phyloP scores from a whole-genome alignment of 176 grass and related monocot species.

The Aegilops sharonensis region DNA sequence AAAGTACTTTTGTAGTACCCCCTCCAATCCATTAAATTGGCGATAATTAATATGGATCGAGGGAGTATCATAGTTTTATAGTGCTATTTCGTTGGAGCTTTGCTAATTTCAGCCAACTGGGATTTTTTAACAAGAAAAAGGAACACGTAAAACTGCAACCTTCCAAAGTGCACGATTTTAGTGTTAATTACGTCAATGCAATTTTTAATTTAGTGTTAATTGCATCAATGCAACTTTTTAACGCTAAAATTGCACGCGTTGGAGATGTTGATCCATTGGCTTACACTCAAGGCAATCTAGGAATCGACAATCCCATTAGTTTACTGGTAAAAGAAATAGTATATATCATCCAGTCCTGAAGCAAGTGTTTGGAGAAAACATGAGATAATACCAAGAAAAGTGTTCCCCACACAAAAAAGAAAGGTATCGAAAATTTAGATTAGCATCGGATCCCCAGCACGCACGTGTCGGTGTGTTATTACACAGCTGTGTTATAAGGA shows the following conservation, averaged over 20 bases:
- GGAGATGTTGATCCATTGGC: background rate
- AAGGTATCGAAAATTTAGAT: background rate
- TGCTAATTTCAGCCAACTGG: background rate
- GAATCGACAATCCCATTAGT: background rate
- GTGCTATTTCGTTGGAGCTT: background rate
- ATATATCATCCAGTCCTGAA: background rate
- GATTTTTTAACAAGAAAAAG: background rate
- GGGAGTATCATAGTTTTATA: background rate
- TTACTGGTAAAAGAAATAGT: background rate
- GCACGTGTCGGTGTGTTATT: background rate
- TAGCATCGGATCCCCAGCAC: background rate
- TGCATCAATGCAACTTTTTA: no score
- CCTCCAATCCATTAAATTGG: no score
- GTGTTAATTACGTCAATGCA: background rate
- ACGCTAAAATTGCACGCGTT: no score
- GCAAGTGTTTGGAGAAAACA: background rate
- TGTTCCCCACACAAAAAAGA: background rate
- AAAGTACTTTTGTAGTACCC: no score
- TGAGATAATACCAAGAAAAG: background rate
- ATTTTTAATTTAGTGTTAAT: background rate
- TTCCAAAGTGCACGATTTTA: no score
- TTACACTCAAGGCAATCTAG: background rate
- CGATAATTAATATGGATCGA: no score
- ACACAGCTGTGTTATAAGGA: slow-evolving; percentile 11
- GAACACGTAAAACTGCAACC: background rate